Evolutionary conservation across 2,329 filamentous ascomycete genomes (phyloP).

Genomic region (Claviceps arundinis): DNA sequence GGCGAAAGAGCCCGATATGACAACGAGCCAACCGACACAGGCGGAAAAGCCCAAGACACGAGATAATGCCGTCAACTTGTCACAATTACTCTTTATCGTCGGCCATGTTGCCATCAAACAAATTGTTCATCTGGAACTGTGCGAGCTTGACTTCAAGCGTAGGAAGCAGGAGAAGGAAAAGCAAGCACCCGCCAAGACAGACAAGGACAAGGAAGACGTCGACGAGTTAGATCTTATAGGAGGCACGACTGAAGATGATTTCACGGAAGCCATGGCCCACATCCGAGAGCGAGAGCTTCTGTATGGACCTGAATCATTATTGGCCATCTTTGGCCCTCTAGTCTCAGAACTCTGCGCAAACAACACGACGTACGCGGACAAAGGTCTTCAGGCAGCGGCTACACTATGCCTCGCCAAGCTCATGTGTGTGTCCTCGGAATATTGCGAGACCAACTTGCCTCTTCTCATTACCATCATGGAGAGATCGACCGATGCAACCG

Average conservation of each 20-base stretch:
- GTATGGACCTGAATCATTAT: slow-evolving; percentile 68
- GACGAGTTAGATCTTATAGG: slow-evolving; percentile 95
- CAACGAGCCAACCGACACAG: slow-evolving; percentile 6
- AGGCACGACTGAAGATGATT: slow-evolving; percentile 88
- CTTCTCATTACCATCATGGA: slow-evolving; percentile 97
- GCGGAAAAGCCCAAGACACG: slow-evolving; percentile 33
- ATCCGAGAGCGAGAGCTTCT: slow-evolving; percentile 74
- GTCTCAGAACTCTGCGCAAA: slow-evolving; percentile 90
- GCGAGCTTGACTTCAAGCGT: slow-evolving; percentile 94
- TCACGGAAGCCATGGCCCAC: slow-evolving; percentile 73
- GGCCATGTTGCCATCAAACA: slow-evolving; percentile 97
- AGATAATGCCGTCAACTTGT: slow-evolving; percentile 62
- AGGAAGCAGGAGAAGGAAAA: slow-evolving; percentile 85
- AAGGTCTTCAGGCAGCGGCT: slow-evolving; percentile 80
- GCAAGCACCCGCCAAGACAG: slow-evolving; percentile 31
- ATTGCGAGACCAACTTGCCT: slow-evolving; percentile 84
- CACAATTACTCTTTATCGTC: slow-evolving; percentile 86
- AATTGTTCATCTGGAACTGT: slow-evolving; percentile 95
- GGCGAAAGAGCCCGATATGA: slow-evolving; percentile 20
- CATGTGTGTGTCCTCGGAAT: slow-evolving; percentile 96
- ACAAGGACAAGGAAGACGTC: slow-evolving; percentile 46
- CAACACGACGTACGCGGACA: slow-evolving; percentile 83
- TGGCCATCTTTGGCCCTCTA: slow-evolving; percentile 83
- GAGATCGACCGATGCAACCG: slow-evolving; percentile 79
- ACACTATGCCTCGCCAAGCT: slow-evolving; percentile 93